phyloP scores from a whole-genome alignment of 495 filamentous ascomycete species.

The Immersiella caudata region DNA sequence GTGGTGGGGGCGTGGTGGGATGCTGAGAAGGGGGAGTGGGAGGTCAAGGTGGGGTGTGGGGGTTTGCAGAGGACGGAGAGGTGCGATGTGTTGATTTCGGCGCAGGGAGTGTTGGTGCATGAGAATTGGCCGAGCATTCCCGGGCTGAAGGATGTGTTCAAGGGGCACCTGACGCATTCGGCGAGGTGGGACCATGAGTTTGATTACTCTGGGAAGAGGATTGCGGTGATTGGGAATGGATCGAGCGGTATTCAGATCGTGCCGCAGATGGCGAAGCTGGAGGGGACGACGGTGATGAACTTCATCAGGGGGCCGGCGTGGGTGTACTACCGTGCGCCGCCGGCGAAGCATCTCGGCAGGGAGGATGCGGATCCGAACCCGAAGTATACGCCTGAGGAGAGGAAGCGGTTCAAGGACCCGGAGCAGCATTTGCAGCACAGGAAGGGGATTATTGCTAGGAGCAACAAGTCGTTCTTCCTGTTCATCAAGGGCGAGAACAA shows the following conservation, averaged over 20 bases:
- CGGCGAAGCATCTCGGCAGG: slow-evolving; percentile 43
- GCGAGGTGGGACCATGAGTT: slow-evolving; percentile 54
- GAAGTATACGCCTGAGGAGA: slow-evolving; percentile 35
- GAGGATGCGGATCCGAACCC: slow-evolving; percentile 18
- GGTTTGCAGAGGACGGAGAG: slow-evolving; percentile 39
- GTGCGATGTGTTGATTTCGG: slow-evolving; percentile 32
- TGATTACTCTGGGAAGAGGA: slow-evolving; percentile 50
- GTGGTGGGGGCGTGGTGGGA: slow-evolving; percentile 40
- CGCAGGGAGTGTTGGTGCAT: slow-evolving; percentile 32
- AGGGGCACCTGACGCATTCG: slow-evolving; percentile 52
- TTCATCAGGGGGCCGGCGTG: slow-evolving; percentile 63
- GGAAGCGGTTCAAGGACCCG: slow-evolving; percentile 36
- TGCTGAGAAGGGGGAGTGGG: slow-evolving; percentile 17
- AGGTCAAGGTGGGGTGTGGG: slow-evolving; percentile 19
- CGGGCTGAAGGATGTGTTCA: slow-evolving; percentile 43
- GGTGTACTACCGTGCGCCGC: slow-evolving; percentile 49
- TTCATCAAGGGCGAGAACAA: slow-evolving; percentile 42
- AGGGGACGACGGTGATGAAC: slow-evolving; percentile 38
- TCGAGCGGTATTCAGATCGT: slow-evolving; percentile 55
- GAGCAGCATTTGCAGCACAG: slow-evolving; percentile 31
- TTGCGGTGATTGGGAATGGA: slow-evolving; percentile 44
- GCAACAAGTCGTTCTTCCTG: slow-evolving; percentile 44
- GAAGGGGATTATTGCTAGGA: slow-evolving; percentile 32
- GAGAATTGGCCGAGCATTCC: slow-evolving; percentile 56
- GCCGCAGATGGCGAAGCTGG: slow-evolving; percentile 53